These are phyloP conservation scores for Hypholoma sublateritium DNA, from an alignment of 768 basidiomycete species.

Conservation along the genomic window DNA sequence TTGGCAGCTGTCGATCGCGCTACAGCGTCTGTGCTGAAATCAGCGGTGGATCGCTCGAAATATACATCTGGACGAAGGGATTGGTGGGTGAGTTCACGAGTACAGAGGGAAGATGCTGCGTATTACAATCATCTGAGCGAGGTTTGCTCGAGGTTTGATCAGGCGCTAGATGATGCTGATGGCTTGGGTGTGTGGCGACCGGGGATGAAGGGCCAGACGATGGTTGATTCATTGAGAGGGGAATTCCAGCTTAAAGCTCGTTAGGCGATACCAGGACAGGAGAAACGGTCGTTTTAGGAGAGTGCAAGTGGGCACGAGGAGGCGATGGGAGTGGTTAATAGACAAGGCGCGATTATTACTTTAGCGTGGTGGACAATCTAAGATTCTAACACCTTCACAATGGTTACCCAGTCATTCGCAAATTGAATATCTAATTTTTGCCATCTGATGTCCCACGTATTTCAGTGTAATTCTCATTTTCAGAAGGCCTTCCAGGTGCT, in stretches of 20 bases:
- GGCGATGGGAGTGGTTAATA: conserved; percentile 14
- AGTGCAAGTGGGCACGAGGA: conserved; percentile 14
- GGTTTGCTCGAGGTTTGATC: conserved; percentile 37
- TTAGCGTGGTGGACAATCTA: conserved; percentile 20
- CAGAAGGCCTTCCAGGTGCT: neutral
- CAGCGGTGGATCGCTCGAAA: conserved; percentile 83
- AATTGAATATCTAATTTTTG: conserved; percentile 4
- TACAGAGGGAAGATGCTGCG: conserved; percentile 1
- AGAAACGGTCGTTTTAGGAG: neutral
- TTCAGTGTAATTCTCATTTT: neutral
- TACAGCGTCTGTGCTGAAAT: conserved; percentile 83
- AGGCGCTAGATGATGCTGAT: conserved; percentile 33
- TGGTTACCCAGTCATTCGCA: conserved; percentile 16
- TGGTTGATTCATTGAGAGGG: conserved; percentile 34
- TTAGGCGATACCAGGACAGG: neutral
- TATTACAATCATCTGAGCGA: conserved; percentile 46
- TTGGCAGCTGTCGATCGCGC: conserved; percentile 92
- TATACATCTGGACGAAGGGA: conserved; percentile 72
- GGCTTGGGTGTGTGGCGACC: conserved; percentile 17
- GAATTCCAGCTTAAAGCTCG: conserved; percentile 7
- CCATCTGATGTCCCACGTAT: conserved; percentile 1
- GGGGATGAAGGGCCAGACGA: conserved; percentile 37
- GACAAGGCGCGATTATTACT: conserved; percentile 13
- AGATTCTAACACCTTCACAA: conserved; percentile 26
- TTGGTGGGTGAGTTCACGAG: conserved; percentile 6